Conservation (phyloP, 1,284 basidiomycete genomes). For the Mycena sp. region DNA sequence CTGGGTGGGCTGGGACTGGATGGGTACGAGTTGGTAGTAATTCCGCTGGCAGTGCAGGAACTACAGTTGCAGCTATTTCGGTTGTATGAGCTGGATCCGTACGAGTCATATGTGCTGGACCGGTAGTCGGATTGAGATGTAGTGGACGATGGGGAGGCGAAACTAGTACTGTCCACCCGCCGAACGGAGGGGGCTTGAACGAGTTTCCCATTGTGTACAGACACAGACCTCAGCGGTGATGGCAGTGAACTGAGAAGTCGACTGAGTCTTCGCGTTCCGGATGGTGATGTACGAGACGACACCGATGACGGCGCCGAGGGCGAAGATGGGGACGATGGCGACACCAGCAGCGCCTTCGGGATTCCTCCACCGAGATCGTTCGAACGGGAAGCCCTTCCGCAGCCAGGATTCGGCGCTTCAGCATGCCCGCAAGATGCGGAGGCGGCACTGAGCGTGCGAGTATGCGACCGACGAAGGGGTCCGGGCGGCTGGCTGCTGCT, state of each 20-base stretch:
- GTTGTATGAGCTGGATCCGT: neutral
- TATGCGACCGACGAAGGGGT: slow-evolving; percentile 15
- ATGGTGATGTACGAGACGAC: slow-evolving; percentile 3
- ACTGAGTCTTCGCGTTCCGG: slow-evolving; percentile 13
- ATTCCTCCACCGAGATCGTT: slow-evolving; percentile 12
- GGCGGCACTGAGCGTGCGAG: slow-evolving; percentile 14
- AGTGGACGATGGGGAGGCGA: neutral
- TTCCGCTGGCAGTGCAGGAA: neutral
- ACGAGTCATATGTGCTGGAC: neutral
- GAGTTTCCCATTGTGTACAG: neutral
- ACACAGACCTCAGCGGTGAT: neutral
- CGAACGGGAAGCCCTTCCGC: slow-evolving; percentile 9
- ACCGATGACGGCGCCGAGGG: slow-evolving; percentile 1
- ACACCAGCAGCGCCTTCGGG: slow-evolving; percentile 5
- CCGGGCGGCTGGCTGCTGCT: slow-evolving; percentile 5
- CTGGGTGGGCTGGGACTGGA: slow-evolving; percentile 2
- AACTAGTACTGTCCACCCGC: neutral
- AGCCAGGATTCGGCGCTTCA: slow-evolving; percentile 12
- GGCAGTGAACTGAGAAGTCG: slow-evolving; percentile 1
- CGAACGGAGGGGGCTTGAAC: neutral
- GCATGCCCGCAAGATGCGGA: slow-evolving; percentile 7
- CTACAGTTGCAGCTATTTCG: neutral
- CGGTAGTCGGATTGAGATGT: slow-evolving; percentile 2
- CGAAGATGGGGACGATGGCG: neutral
- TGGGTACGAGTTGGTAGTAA: neutral